These are phyloP conservation scores for Euptelea pleiosperma DNA, from an alignment of 164 flowering plant genomes.

Conservation along the genomic window DNA sequence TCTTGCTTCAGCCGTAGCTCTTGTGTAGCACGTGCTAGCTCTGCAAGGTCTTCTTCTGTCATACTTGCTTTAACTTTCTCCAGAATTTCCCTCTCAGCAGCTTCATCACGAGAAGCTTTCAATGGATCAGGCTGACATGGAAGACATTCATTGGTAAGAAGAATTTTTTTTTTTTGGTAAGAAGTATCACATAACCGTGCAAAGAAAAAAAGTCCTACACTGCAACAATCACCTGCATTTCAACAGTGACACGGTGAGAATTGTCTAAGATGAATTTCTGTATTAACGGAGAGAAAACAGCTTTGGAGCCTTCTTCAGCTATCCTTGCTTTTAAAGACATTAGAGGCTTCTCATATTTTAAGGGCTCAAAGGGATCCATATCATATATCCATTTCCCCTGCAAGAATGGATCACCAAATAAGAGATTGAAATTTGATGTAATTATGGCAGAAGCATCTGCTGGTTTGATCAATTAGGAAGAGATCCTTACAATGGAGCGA, in stretches of 20 bases:
- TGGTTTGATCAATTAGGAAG: background rate
- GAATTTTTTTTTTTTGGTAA: background rate
- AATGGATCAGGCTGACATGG: conserved; percentile 85
- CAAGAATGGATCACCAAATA: conserved; percentile 12
- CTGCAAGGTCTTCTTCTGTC: conserved; percentile 96
- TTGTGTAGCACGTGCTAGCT: conserved; percentile 85
- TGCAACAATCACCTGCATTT: conserved; percentile 75
- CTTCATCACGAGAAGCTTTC: conserved; percentile 90
- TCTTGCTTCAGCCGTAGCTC: conserved; percentile 90
- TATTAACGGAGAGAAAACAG: conserved; percentile 89
- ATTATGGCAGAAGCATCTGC: background rate
- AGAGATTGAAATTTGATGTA: conserved; percentile 1
- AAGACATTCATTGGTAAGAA: conserved; percentile 1
- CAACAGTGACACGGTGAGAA: conserved; percentile 82
- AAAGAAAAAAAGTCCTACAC: background rate
- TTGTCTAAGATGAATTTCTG: conserved; percentile 84
- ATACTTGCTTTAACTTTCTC: conserved; percentile 74
- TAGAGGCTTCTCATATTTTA: conserved; percentile 88
- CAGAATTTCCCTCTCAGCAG: conserved; percentile 64
- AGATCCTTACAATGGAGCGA: conserved; percentile 68
- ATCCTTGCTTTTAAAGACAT: conserved; percentile 71
- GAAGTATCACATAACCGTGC: background rate
- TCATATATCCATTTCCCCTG: conserved; percentile 99
- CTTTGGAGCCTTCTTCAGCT: conserved; percentile 80
- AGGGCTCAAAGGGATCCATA: conserved; percentile 93